Conservation (phyloP, 139 green algal species). For the Chlamydomonas sphaeroides region DNA sequence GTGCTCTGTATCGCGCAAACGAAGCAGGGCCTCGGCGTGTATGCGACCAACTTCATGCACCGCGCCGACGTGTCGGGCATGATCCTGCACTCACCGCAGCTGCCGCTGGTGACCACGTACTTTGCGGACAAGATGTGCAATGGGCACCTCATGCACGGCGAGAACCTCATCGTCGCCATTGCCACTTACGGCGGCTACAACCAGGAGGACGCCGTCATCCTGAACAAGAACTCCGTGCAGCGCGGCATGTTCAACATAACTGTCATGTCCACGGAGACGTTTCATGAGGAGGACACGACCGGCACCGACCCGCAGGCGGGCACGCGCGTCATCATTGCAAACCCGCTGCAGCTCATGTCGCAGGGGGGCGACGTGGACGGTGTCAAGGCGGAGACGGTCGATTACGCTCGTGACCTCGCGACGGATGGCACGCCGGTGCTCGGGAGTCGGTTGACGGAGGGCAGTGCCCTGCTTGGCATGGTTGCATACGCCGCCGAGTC, state of each 20-base stretch:
- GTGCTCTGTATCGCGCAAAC: conserved; percentile 61
- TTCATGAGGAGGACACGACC: neutral
- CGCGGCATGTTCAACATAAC: conserved; percentile 67
- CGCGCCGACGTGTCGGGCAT: conserved; percentile 40
- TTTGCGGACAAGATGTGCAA: conserved; percentile 5
- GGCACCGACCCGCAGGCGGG: neutral
- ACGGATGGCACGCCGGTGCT: neutral
- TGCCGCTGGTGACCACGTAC: conserved; percentile 50
- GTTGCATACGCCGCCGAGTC: neutral
- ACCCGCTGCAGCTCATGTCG: neutral
- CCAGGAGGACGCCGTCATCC: conserved; percentile 74
- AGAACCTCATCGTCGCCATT: conserved; percentile 75
- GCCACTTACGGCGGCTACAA: conserved; percentile 74
- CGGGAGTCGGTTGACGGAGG: neutral
- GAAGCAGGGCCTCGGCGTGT: conserved; percentile 71
- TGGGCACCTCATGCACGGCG: conserved; percentile 15
- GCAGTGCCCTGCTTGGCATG: neutral
- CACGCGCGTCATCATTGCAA: neutral
- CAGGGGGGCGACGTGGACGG: neutral
- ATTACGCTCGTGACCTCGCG: too few relatives aligned
- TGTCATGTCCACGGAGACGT: conserved; percentile 58
- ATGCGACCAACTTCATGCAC: conserved; percentile 66
- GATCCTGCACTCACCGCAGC: conserved; percentile 76
- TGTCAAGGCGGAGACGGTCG: neutral
- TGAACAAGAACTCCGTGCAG: conserved; percentile 60